phyloP scores from a whole-genome alignment of 192 early-diverging fungal species.

The Geranomyces variabilis region DNA sequence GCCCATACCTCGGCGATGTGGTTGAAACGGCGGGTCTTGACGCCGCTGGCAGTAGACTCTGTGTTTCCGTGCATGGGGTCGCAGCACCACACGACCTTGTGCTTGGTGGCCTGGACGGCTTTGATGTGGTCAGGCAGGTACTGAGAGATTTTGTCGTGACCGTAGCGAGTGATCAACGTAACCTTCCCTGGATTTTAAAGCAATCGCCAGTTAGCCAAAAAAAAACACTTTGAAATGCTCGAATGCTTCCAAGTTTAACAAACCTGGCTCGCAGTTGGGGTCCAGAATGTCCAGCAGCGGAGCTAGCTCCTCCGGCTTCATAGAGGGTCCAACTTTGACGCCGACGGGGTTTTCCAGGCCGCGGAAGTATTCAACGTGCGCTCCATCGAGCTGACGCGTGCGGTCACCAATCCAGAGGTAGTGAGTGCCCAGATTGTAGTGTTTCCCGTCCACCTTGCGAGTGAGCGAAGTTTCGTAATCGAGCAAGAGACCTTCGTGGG shows the following conservation, averaged over 20 bases:
- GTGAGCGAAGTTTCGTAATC: conserved; percentile 93
- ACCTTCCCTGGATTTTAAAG: conserved; percentile 84
- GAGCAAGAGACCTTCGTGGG: conserved; percentile 94
- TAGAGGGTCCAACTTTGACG: conserved; percentile 92
- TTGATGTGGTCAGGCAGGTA: conserved; percentile 85
- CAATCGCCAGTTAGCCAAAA: too few species aligned
- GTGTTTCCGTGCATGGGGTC: conserved; percentile 99
- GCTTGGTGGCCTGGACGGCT: conserved; percentile 83
- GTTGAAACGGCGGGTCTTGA: conserved; percentile 91
- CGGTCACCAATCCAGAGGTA: conserved; percentile 99
- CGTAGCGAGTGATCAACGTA: conserved; percentile 95
- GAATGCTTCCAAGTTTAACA: neutral
- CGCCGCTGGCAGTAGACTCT: conserved; percentile 73
- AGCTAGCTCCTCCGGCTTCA: conserved; percentile 84
- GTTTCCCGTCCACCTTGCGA: conserved; percentile 50
- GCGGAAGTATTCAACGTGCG: conserved; percentile 95
- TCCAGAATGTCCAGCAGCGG: conserved; percentile 85
- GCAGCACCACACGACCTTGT: conserved; percentile 90
- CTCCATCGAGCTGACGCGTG: conserved; percentile 92
- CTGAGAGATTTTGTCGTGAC: conserved; percentile 79
- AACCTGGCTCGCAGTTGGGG: conserved; percentile 66
- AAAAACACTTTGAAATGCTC: neutral
- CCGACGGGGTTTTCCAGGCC: conserved; percentile 98
- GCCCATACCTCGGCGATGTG: conserved; percentile 71
- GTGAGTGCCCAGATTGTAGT: conserved; percentile 93